phyloP scores from a whole-genome alignment of 2,329 filamentous ascomycete species.

The Fusarium secorum region DNA sequence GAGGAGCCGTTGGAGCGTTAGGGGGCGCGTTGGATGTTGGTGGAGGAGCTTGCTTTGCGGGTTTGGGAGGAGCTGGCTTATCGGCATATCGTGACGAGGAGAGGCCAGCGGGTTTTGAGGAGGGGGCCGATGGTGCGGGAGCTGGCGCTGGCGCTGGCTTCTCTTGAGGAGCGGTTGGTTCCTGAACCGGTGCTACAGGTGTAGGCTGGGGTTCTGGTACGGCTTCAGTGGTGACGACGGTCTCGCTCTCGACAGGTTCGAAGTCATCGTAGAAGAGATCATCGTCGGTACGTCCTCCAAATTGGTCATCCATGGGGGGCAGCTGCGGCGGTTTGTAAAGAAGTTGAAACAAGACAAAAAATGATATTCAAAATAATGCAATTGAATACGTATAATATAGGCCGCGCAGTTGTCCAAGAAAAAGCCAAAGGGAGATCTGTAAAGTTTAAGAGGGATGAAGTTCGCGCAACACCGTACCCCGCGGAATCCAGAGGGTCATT shows the following conservation, averaged over 20 bases:
- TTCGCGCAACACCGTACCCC: conserved; percentile 30
- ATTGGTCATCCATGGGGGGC: conserved; percentile 65
- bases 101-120: conserved; percentile 32
- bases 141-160: conserved; percentile 15
- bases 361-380: not conserved
- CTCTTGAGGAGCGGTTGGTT: conserved; percentile 4
- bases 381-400: not conserved
- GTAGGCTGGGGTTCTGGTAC: conserved; percentile 9
- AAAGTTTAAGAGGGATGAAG: not conserved
- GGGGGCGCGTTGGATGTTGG: conserved; percentile 40
- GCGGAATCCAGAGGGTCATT: conserved; percentile 15
- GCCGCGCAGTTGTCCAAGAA: not conserved
- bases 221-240: conserved; percentile 39
- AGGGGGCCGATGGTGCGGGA: conserved; percentile 23
- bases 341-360: not conserved
- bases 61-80: conserved; percentile 36
- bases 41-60: conserved; percentile 30
- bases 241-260: conserved; percentile 58
- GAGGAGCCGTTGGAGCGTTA: conserved; percentile 45
- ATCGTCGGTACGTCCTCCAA: conserved; percentile 67
- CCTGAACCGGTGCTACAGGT: conserved; percentile 2
- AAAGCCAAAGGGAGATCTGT: not conserved
- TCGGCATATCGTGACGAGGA: conserved; percentile 47
- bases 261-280: conserved; percentile 70
- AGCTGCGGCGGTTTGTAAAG: not conserved